These are phyloP conservation scores for Pestalotiopsis sp. DNA, from an alignment of 2,329 filamentous ascomycete genomes.

Conservation along the genomic window DNA sequence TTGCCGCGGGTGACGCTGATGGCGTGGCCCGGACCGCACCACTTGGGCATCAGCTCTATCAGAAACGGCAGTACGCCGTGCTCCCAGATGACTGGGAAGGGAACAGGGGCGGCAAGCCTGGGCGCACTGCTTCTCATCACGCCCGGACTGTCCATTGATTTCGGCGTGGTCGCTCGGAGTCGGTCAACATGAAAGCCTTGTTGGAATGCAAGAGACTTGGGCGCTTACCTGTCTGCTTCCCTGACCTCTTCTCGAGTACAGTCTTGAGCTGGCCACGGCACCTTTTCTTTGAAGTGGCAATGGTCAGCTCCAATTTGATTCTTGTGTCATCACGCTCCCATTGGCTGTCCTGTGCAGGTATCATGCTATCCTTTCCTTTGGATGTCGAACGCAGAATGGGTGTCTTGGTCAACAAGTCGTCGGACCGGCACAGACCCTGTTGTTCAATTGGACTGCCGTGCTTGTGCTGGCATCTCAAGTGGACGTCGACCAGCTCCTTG, in stretches of 20 bases:
- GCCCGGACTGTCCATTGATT: conserved; percentile 35
- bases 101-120: conserved; percentile 34
- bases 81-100: conserved; percentile 45
- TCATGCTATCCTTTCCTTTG: background rate
- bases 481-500: conserved; percentile 37
- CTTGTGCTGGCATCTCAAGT: conserved; percentile 40
- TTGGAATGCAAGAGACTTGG: background rate
- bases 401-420: conserved; percentile 17
- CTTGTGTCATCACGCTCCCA: conserved; percentile 22
- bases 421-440: conserved; percentile 18
- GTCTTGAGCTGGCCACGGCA: conserved; percentile 38
- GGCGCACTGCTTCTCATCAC: conserved; percentile 29
- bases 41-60: conserved; percentile 42
- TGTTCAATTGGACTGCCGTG: conserved; percentile 15
- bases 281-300: conserved; percentile 36
- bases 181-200: background rate
- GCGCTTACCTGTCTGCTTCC: conserved; percentile 29
- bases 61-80: conserved; percentile 47
- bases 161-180: conserved; percentile 25
- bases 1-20: conserved; percentile 41
- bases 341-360: background rate
- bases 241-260: conserved; percentile 37
- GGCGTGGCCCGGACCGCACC: conserved; percentile 42
- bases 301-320: conserved; percentile 30
- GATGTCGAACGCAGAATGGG: background rate